Percentiles rank a stretch among this genome's conserved stretches.
phyloP scores from a whole-genome alignment of 805 yeast genomes.

The Candida corydali region DNA sequence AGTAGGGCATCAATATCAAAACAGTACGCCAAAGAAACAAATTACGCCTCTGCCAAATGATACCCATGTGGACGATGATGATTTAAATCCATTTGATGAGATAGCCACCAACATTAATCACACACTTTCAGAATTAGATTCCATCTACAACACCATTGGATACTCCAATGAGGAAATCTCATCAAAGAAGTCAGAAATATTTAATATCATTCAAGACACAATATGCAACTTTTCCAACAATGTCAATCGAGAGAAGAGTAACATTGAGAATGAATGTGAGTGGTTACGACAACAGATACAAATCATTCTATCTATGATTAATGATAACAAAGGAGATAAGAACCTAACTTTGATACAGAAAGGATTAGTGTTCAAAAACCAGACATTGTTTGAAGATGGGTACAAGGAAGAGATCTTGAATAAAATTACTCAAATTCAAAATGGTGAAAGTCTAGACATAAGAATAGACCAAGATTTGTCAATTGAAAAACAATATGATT shows the following conservation, averaged over 20 bases:
- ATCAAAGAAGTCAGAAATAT: constrained; percentile 46
- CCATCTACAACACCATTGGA: constrained; percentile 51
- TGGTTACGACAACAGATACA: constrained; percentile 42
- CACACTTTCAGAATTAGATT: constrained; percentile 40
- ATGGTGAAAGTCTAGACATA: constrained; percentile 1
- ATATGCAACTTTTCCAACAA: constrained; percentile 36
- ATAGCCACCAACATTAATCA: constrained; percentile 31
- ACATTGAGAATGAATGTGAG: constrained; percentile 40
- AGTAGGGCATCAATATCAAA: background rate
- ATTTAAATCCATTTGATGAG: constrained; percentile 21
- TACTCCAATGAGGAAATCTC: constrained; percentile 48
- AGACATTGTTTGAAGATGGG: constrained; percentile 23
- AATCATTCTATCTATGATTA: constrained; percentile 35
- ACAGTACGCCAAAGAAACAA: constrained; percentile 6
- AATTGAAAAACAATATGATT: constrained; percentile 22
- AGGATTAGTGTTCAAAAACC: constrained; percentile 30
- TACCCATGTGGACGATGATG: constrained; percentile 1
- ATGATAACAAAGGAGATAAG: constrained; percentile 30
- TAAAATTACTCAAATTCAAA: constrained; percentile 9
- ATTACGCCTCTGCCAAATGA: background rate
- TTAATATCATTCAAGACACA: constrained; percentile 45
- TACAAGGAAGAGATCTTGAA: constrained; percentile 22
- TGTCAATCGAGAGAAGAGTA: constrained; percentile 33
- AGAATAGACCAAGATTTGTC: constrained; percentile 6
- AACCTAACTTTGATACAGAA: constrained; percentile 18